phyloP scores from a whole-genome alignment of 129 eudicot species.

The Lactuca saligna region DNA sequence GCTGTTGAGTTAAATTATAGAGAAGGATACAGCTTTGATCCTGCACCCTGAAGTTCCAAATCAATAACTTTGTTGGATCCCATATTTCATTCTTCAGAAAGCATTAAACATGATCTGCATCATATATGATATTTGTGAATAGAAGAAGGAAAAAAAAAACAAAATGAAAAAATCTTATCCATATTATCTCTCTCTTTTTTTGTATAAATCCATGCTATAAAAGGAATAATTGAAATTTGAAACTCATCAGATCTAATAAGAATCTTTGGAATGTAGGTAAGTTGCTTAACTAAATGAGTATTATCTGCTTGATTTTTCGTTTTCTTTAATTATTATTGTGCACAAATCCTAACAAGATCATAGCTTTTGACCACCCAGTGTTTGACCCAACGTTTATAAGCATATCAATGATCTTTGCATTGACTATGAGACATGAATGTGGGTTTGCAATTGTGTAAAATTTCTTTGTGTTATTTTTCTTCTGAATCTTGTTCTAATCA shows the following conservation, averaged over 20 bases:
- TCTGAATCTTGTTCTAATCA: slow-evolving; percentile 16
- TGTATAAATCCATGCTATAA: not conserved
- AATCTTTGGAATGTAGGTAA: slow-evolving; percentile 9
- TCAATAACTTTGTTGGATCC: slow-evolving; percentile 40
- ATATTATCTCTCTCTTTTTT: not conserved
- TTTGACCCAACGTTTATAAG: not conserved
- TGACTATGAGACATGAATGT: not conserved
- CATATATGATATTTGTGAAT: slow-evolving; percentile 9
- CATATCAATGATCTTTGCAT: not conserved
- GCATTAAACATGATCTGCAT: slow-evolving; percentile 33
- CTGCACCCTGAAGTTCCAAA: slow-evolving; percentile 64
- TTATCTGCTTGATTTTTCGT: not conserved
- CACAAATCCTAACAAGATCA: not conserved
- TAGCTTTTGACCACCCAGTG: slow-evolving; percentile 6
- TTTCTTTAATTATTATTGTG: not conserved
- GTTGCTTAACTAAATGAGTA: not conserved
- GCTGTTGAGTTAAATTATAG: not conserved
- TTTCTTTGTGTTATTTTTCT: not conserved
- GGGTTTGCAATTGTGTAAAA: slow-evolving; percentile 5
- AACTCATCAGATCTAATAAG: not conserved
- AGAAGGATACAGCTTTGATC: slow-evolving; percentile 69
- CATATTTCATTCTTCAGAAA: slow-evolving; percentile 22
- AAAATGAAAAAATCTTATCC: not conserved
- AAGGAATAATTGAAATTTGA: not conserved
- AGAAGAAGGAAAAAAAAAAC: not conserved